These are phyloP conservation scores for Diplodia seriata DNA, from an alignment of 2,329 filamentous ascomycete species.

Conservation along the genomic window DNA sequence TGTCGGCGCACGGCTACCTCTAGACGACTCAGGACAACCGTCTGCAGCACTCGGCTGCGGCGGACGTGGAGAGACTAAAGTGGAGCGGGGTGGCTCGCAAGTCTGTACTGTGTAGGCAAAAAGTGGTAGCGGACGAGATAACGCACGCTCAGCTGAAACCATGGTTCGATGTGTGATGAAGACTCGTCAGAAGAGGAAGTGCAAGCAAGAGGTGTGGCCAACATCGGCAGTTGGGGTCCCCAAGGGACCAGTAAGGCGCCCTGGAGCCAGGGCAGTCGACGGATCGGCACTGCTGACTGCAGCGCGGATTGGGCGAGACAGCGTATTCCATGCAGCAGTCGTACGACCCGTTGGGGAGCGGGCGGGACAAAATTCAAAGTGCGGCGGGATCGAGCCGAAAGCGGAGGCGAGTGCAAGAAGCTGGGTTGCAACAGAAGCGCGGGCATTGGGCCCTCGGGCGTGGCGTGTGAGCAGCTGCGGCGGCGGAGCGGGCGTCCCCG, in stretches of 20 bases:
- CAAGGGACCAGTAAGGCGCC: background rate
- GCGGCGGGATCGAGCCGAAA: slow-evolving; percentile 12
- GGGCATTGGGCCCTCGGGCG: slow-evolving; percentile 16
- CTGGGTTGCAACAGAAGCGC: slow-evolving; percentile 20
- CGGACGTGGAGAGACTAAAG: slow-evolving; percentile 28
- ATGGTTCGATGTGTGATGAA: slow-evolving; percentile 12
- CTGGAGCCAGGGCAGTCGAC: background rate
- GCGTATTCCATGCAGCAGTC: slow-evolving; percentile 4
- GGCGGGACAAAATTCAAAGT: background rate
- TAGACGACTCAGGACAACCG: slow-evolving; percentile 1
- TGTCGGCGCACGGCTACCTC: slow-evolving; percentile 66
- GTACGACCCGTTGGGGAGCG: slow-evolving; percentile 15
- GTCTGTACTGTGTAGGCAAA: background rate
- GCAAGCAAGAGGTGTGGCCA: background rate
- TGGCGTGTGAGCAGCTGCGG: background rate
- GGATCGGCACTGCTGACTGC: slow-evolving; percentile 14
- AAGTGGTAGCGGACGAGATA: slow-evolving; percentile 6
- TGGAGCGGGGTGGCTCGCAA: background rate
- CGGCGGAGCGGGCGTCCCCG: slow-evolving; percentile 17
- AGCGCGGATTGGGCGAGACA: background rate
- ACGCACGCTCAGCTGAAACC: background rate
- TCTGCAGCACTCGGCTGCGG: background rate
- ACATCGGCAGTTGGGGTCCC: slow-evolving; percentile 1
- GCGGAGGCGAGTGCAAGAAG: slow-evolving; percentile 5
- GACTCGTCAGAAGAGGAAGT: background rate